Evolutionary conservation across 2,329 filamentous ascomycete genomes (phyloP).

Genomic region (Tolypocladium album): DNA sequence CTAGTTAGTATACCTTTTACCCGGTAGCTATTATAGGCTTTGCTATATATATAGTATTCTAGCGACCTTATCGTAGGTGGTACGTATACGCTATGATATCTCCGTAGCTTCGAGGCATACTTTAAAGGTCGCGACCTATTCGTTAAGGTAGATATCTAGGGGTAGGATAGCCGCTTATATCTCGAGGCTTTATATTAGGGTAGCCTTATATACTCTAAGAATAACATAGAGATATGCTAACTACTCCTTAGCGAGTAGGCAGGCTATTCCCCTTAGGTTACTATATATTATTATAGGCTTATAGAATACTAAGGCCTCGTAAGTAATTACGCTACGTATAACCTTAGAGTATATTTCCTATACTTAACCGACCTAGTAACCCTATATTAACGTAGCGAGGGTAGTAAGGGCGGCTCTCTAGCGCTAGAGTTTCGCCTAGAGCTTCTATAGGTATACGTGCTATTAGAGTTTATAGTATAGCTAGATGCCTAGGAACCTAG

Average conservation of each 20-base stretch:
- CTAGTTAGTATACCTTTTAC: too few relatives aligned
- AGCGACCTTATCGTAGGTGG: too few relatives aligned
- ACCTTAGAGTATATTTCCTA: too few relatives aligned
- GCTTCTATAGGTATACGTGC: background rate
- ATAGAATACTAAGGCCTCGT: background rate
- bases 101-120: too few relatives aligned
- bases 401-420: too few relatives aligned
- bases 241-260: background rate
- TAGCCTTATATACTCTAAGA: background rate
- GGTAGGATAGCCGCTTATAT: background rate
- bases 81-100: background rate
- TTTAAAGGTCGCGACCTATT: background rate
- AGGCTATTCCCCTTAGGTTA: background rate
- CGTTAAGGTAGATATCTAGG: background rate
- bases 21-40: too few relatives aligned
- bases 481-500: background rate
- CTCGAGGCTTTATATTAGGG: background rate
- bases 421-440: background rate
- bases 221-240: background rate
- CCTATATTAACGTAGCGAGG: too few relatives aligned
- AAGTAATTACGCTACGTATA: background rate
- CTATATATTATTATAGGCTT: background rate
- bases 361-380: too few relatives aligned
- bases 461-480: background rate
- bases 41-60: background rate